Percentiles rank a stretch among this genome's conserved stretches.
phyloP scores from a whole-genome alignment of 805 yeast species.

The Metschnikowia chrysomelidarum region DNA sequence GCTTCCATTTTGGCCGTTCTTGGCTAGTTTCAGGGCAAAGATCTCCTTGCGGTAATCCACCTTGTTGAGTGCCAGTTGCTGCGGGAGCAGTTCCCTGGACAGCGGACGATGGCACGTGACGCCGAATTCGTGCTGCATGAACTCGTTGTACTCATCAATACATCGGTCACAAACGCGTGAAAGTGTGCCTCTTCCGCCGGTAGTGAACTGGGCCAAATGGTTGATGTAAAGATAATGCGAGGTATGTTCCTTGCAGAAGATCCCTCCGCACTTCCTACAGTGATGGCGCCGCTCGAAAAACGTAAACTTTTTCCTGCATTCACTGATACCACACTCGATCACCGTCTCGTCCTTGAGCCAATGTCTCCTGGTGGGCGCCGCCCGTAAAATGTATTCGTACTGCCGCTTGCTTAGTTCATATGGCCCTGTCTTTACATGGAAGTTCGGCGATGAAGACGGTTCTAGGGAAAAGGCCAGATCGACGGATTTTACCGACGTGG shows the following conservation, averaged over 20 bases:
- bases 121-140: conserved; percentile 43
- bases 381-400: conserved; percentile 29
- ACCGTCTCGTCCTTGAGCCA: conserved; percentile 75
- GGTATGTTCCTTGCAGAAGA: conserved; percentile 70
- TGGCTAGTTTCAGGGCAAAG: conserved; percentile 8
- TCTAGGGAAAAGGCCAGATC: conserved; percentile 33
- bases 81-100: conserved; percentile 12
- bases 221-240: conserved; percentile 54
- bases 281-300: conserved; percentile 80
- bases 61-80: conserved; percentile 5
- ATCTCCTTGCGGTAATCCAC: conserved; percentile 12
- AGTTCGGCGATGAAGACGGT: conserved; percentile 18
- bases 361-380: conserved; percentile 57
- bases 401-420: conserved; percentile 18
- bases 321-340: conserved; percentile 52
- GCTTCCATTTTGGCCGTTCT: too few species aligned
- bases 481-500: conserved; percentile 29
- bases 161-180: conserved; percentile 72
- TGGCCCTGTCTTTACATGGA: conserved; percentile 13
- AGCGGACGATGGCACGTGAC: conserved; percentile 17
- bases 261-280: conserved; percentile 82
- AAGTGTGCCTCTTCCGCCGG: conserved; percentile 65
- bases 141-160: conserved; percentile 56
- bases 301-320: conserved; percentile 67
- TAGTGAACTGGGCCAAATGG: conserved; percentile 59